Evolutionary conservation across 2,329 filamentous ascomycete species (phyloP).

Genomic region (Pseudogymnoascus sp.): DNA sequence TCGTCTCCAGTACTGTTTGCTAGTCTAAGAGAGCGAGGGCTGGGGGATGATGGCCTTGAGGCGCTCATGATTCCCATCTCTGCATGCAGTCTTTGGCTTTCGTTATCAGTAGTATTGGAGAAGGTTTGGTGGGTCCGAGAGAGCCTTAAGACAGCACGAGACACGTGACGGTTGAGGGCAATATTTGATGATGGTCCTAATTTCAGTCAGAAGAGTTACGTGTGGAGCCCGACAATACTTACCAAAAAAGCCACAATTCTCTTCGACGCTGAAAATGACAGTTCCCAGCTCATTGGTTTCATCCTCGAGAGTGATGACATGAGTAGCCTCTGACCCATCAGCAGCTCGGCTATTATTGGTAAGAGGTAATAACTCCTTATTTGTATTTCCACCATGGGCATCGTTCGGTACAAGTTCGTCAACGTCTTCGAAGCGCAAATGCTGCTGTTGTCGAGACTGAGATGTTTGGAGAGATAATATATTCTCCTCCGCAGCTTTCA

Average conservation of each 20-base stretch:
- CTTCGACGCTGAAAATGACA: conserved; percentile 29
- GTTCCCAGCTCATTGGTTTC: conserved; percentile 31
- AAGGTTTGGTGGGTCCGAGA: conserved; percentile 14
- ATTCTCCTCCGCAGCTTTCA: conserved; percentile 27
- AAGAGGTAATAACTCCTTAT: background rate
- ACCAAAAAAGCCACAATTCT: conserved; percentile 33
- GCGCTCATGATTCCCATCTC: conserved; percentile 20
- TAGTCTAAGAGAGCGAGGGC: background rate
- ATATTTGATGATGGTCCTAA: conserved; percentile 39
- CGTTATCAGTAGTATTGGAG: conserved; percentile 14
- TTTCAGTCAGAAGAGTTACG: background rate
- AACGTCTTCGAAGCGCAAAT: conserved; percentile 31
- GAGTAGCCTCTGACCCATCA: conserved; percentile 20
- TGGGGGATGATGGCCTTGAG: conserved; percentile 22
- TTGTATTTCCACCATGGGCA: conserved; percentile 18
- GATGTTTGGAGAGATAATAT: conserved; percentile 26
- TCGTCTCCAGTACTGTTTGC: conserved; percentile 13
- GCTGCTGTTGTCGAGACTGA: conserved; percentile 31
- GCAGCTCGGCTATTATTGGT: background rate
- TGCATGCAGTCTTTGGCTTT: conserved; percentile 3
- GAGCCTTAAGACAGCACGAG: conserved; percentile 26
- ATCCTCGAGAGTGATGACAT: conserved; percentile 17
- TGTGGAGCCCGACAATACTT: conserved; percentile 9
- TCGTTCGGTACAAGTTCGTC: conserved; percentile 35
- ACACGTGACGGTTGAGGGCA: conserved; percentile 35